A percentile compares a stretch with the other conserved stretches of the same genome.
phyloP scores from a whole-genome alignment of 2,329 filamentous ascomycete genomes.

The Colletotrichum godetiae region DNA sequence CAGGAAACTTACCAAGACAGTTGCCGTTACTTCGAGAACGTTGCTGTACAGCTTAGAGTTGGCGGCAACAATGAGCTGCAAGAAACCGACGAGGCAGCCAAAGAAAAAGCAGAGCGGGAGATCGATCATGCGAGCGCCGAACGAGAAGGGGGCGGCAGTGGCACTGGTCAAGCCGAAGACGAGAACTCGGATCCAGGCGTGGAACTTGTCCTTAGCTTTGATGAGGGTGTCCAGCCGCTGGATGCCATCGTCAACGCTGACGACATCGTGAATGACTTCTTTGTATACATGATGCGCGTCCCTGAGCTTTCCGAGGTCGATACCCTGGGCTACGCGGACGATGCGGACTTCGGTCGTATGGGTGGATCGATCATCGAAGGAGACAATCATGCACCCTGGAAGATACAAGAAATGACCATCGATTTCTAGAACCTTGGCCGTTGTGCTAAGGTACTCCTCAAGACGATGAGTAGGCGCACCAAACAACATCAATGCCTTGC shows the following conservation, averaged over 20 bases:
- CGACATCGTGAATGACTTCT: slow-evolving; percentile 70
- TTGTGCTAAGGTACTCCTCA: slow-evolving; percentile 91
- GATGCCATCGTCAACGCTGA: slow-evolving; percentile 68
- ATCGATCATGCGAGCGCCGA: slow-evolving; percentile 77
- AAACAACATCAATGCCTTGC: slow-evolving; percentile 85
- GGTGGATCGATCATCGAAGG: slow-evolving; percentile 78
- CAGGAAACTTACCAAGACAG: slow-evolving; percentile 71
- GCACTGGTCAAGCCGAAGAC: slow-evolving; percentile 80
- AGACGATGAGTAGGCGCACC: slow-evolving; percentile 91
- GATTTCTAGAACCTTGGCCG: slow-evolving; percentile 84
- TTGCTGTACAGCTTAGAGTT: slow-evolving; percentile 75
- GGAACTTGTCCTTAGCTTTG: slow-evolving; percentile 65
- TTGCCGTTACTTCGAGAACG: slow-evolving; percentile 72
- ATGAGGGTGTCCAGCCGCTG: slow-evolving; percentile 65
- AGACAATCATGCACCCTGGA: slow-evolving; percentile 92
- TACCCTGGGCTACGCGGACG: slow-evolving; percentile 66
- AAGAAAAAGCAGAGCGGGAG: slow-evolving; percentile 78
- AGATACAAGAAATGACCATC: slow-evolving; percentile 91
- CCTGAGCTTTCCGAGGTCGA: slow-evolving; percentile 71
- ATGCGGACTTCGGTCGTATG: slow-evolving; percentile 76
- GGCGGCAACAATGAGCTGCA: slow-evolving; percentile 78
- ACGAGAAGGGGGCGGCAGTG: slow-evolving; percentile 80
- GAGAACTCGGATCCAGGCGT: slow-evolving; percentile 64
- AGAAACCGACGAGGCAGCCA: slow-evolving; percentile 74
- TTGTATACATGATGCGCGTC: slow-evolving; percentile 74